Base-by-base conservation (phyloP, 495 filamentous ascomycete genomes). In the Cudoniella acicularis region DNA sequence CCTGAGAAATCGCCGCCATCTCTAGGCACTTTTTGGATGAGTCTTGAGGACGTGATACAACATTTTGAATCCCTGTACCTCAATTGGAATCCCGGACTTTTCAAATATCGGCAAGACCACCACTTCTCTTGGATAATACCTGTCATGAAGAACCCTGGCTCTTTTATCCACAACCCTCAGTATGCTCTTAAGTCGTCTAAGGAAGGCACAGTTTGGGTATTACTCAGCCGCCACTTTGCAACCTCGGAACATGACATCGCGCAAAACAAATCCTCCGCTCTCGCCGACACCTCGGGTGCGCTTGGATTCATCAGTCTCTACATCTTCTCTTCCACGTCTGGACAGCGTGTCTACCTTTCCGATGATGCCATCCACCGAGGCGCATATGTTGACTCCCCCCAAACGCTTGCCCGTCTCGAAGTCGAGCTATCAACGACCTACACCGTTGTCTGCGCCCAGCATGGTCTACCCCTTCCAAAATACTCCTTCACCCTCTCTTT, bases 31-130 rank as follows among this genome's bases (percentile, higher is more conserved):
- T 96, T 98, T 68, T 97, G 94, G 92, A 96, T 98, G 76, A 83
- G 85, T 24, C 81, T 92, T 40, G 86, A 92, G 54, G 87, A 90
- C 51, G 83, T 96, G 6, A 79, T 91, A 26, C 92, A 94, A 64
- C 83, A 94, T 65, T 99, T 96, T 62, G 90, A 96, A 60, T 95
- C 92, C 22, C 79, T 98, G 25, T 99, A 98, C 71, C 75, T 98
- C 46, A 99, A 97, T 71, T 99, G 95, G 95, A 96, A 96, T 64
- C 92, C 95, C 4, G 81, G 79, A 1, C 75, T 96, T 8, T 99
- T 99, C 72, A 74, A 73, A 11, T 73, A 87, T 62, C 85, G 90
- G 24, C 84, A 96, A 68, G 92, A 98, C 65, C 80, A 91, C 54
- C 94, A 99, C 71, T 96, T 98, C 70, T 74, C 79, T 2, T 99